A percentile compares a stretch with the other conserved stretches of the same genome.
These are phyloP conservation scores for Phytophthora litchii DNA, from an alignment of 352 stramenopile species.

Conservation along the genomic window DNA sequence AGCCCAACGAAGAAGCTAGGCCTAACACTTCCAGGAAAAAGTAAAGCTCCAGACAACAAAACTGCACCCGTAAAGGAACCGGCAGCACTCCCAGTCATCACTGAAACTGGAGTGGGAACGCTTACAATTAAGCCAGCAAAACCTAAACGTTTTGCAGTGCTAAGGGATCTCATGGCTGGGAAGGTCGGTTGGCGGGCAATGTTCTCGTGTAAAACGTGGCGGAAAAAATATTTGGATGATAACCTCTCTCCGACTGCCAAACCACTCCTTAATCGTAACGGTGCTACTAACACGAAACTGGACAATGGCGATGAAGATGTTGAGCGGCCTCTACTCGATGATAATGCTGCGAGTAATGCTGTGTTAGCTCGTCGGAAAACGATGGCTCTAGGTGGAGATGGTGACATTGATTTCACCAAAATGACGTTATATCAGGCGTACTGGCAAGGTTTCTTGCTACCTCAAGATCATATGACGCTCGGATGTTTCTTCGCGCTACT, in stretches of 20 bases:
- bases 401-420: conserved; percentile 60
- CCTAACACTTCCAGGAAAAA: conserved; percentile 17
- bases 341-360: conserved; percentile 17
- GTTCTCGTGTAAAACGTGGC: conserved; percentile 57
- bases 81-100: conserved; percentile 8
- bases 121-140: conserved; percentile 24
- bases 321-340: conserved; percentile 22
- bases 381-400: conserved; percentile 12
- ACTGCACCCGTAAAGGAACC: conserved; percentile 1
- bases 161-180: conserved; percentile 44
- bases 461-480: conserved; percentile 79
- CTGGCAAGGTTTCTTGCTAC: conserved; percentile 68
- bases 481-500: conserved; percentile 62
- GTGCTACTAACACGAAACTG: conserved; percentile 13
- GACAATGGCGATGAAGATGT: conserved; percentile 22
- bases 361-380: conserved; percentile 33
- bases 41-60: conserved; percentile 16
- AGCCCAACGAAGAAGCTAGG: conserved; percentile 27
- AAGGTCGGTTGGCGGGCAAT: conserved; percentile 35
- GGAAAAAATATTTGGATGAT: conserved; percentile 61
- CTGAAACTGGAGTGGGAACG: conserved; percentile 8
- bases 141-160: conserved; percentile 36
- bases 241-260: conserved; percentile 32
- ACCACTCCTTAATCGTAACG: conserved; percentile 19
- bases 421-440: conserved; percentile 83